These are phyloP conservation scores for Cyamopsis tetragonoloba DNA, from an alignment of 306 rosid genomes.

Conservation along the genomic window DNA sequence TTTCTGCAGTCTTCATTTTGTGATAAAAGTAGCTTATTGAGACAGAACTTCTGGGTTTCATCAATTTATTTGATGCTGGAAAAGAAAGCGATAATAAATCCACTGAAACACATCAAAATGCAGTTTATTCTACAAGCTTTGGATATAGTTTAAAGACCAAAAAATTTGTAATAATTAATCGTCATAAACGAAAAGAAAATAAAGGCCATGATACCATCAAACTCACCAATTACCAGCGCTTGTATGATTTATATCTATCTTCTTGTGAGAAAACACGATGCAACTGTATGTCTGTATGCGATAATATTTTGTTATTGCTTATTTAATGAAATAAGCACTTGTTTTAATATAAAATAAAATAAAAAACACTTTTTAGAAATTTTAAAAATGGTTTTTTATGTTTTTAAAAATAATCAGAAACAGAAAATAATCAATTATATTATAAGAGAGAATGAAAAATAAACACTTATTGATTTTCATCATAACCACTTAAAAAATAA, in stretches of 20 bases:
- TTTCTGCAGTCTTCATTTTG: background rate
- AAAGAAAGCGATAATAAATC: background rate
- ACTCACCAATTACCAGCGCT: background rate
- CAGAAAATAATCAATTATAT: no score
- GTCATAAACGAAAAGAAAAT: background rate
- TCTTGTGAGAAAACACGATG: background rate
- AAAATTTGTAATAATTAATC: background rate
- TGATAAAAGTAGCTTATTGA: background rate
- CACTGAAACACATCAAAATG: background rate
- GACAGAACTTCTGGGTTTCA: background rate
- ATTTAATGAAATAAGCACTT: no score
- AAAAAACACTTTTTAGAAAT: no score
- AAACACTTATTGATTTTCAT: no score
- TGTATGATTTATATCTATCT: background rate
- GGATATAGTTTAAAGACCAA: background rate
- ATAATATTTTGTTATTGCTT: no score
- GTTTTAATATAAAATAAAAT: no score
- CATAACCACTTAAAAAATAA: no score
- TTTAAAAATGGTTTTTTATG: no score
- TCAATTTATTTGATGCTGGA: background rate
- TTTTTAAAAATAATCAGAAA: no score
- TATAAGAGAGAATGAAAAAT: no score
- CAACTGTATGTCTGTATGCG: no score
- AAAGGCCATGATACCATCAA: background rate
- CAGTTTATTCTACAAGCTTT: background rate